A percentile compares a stretch with the other conserved stretches of the same genome.
These are phyloP conservation scores for Aureobasidium sp. DNA, from an alignment of 2,329 filamentous ascomycete genomes.

Conservation along the genomic window DNA sequence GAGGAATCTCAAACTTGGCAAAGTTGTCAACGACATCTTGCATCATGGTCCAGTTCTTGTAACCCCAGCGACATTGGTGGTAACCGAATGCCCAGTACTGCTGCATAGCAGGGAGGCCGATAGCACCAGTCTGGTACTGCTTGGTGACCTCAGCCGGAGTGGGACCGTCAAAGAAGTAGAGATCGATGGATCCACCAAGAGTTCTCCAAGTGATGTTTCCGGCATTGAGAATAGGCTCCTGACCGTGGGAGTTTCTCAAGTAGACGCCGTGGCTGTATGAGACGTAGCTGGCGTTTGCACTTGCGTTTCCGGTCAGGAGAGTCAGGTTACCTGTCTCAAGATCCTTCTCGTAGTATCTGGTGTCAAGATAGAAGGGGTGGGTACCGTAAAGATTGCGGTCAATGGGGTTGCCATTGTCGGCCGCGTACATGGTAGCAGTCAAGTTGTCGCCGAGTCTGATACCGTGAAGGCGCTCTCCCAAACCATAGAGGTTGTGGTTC, in stretches of 20 bases:
- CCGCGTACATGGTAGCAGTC: constrained; percentile 61
- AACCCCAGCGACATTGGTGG: constrained; percentile 76
- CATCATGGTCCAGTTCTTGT: constrained; percentile 59
- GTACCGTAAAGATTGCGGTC: constrained; percentile 65
- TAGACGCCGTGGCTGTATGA: constrained; percentile 72
- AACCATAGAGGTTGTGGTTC: constrained; percentile 68
- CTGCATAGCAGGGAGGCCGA: constrained; percentile 69
- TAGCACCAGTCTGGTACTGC: constrained; percentile 59
- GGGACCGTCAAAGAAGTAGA: constrained; percentile 73
- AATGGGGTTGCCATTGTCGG: constrained; percentile 58
- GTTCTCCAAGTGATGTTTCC: constrained; percentile 65
- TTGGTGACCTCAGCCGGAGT: constrained; percentile 60
- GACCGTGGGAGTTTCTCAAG: constrained; percentile 67
- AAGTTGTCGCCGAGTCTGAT: constrained; percentile 66
- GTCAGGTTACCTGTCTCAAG: constrained; percentile 41
- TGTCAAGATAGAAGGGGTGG: constrained; percentile 75
- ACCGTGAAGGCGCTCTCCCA: constrained; percentile 66
- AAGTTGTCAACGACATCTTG: constrained; percentile 52
- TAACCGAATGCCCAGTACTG: constrained; percentile 77
- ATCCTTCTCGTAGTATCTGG: constrained; percentile 61
- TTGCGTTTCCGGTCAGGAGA: constrained; percentile 48
- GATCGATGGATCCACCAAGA: constrained; percentile 68
- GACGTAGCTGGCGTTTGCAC: constrained; percentile 49
- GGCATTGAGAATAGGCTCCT: constrained; percentile 61
- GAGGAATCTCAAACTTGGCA: constrained; percentile 49